Conservation (phyloP, 176 grass and related monocot genomes). For the Otatea glauca region DNA sequence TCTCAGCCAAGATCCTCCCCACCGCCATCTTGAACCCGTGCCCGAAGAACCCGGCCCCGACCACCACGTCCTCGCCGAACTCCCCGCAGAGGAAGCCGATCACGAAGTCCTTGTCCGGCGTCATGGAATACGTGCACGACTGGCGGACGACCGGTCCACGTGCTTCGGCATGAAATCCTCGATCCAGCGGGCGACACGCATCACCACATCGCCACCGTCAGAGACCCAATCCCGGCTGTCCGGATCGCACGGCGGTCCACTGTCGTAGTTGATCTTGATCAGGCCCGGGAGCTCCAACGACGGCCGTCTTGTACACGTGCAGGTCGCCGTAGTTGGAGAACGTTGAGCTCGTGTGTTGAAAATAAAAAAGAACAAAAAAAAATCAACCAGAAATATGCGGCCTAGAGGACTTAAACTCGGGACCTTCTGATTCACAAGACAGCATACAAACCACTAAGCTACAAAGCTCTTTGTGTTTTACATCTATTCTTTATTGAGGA, state of each 20-base stretch:
- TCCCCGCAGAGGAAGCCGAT: conserved; percentile 67
- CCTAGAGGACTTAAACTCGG: too few relatives aligned
- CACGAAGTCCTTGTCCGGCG: conserved; percentile 74
- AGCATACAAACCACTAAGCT: too few relatives aligned
- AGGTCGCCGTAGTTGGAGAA: conserved; percentile 70
- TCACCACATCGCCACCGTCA: not conserved
- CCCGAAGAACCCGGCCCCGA: conserved; percentile 65
- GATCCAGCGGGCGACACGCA: conserved; percentile 52
- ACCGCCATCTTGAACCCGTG: conserved; percentile 83
- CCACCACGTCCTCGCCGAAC: conserved; percentile 57
- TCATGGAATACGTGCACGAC: conserved; percentile 93
- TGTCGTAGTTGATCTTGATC: conserved; percentile 77
- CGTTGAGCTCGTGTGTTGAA: conserved; percentile 48
- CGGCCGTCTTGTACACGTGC: conserved; percentile 70
- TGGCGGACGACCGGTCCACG: conserved; percentile 52
- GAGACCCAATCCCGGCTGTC: conserved; percentile 56
- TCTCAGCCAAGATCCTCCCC: conserved; percentile 59
- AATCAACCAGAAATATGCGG: too few relatives aligned
- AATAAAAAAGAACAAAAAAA: too few relatives aligned
- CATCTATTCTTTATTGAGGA: too few relatives aligned
- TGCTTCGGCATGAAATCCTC: conserved; percentile 44
- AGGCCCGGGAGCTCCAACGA: conserved; percentile 72
- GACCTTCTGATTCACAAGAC: too few relatives aligned
- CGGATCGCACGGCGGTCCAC: conserved; percentile 68
- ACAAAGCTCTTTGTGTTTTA: too few relatives aligned